Conservation (phyloP, 2,329 filamentous ascomycete species). For the Colletotrichum lini region DNA sequence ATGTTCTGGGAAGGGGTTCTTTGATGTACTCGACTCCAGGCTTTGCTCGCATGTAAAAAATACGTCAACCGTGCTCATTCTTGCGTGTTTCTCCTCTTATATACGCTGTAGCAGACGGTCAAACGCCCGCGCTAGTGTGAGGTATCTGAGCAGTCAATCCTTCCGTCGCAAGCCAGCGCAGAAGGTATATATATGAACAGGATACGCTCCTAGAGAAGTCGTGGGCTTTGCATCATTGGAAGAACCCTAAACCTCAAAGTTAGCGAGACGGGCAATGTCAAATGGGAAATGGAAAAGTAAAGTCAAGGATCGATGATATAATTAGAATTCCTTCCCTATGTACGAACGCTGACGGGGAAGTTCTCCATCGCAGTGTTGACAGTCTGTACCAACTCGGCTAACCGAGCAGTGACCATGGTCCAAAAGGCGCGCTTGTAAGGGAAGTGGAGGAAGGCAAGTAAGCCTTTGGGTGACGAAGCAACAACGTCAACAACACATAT, state of each 20-base stretch:
- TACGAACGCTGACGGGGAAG: slow-evolving; percentile 18
- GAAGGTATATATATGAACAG: too few relatives aligned
- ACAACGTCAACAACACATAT: too few relatives aligned
- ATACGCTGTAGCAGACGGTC: neutral
- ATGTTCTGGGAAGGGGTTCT: too few relatives aligned
- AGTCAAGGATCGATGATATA: slow-evolving; percentile 10
- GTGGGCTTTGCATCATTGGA: too few relatives aligned
- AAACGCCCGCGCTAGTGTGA: neutral
- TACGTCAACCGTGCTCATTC: too few relatives aligned
- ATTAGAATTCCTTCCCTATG: slow-evolving; percentile 23
- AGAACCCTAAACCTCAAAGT: neutral
- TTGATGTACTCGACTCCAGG: neutral
- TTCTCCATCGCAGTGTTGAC: slow-evolving; percentile 12
- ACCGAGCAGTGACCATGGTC: neutral
- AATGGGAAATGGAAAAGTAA: neutral
- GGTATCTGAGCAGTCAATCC: too few relatives aligned
- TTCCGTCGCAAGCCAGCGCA: too few relatives aligned
- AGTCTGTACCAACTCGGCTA: slow-evolving; percentile 1
- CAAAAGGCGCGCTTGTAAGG: too few relatives aligned
- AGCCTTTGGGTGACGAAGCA: too few relatives aligned
- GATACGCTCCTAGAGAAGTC: neutral
- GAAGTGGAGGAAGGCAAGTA: too few relatives aligned
- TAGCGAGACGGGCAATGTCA: neutral
- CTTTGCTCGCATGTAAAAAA: neutral
- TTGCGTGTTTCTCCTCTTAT: neutral